Conservation (phyloP, 2,329 filamentous ascomycete genomes). For the Fusarium coffeatum region DNA sequence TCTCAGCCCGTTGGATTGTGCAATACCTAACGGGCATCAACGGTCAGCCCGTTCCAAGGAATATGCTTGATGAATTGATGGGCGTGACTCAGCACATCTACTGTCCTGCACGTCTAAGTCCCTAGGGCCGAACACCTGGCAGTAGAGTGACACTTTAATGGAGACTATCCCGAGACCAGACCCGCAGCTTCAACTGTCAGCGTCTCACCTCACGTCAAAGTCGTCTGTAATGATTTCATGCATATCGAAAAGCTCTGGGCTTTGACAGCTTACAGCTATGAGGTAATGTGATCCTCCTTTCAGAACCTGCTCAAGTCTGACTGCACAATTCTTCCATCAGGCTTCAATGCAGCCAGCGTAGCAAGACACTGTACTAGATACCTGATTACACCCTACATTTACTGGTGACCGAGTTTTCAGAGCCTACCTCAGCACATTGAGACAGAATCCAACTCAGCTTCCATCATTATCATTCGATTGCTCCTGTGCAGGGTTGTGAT, state of each 20-base stretch:
- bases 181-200: constrained; percentile 4
- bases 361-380: neutral
- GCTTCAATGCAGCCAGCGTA: constrained; percentile 17
- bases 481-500: neutral
- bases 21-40: constrained; percentile 24
- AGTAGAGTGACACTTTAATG: constrained; percentile 9
- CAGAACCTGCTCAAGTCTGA: neutral
- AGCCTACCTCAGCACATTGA: neutral
- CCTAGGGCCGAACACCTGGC: neutral
- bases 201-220: constrained; percentile 7
- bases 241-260: constrained; percentile 3
- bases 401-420: too few species aligned
- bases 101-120: neutral
- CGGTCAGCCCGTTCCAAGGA: constrained; percentile 10
- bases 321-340: neutral
- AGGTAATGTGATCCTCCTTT: constrained; percentile 1
- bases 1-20: constrained; percentile 14
- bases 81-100: constrained; percentile 5
- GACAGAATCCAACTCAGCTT: neutral
- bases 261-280: constrained; percentile 7
- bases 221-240: constrained; percentile 11
- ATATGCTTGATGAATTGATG: constrained; percentile 6
- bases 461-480: constrained; percentile 1
- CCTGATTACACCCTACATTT: neutral
- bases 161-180: constrained; percentile 20